phyloP scores from a whole-genome alignment of 1,139 yeast genomes.

The Lodderomyces elongisporus region DNA sequence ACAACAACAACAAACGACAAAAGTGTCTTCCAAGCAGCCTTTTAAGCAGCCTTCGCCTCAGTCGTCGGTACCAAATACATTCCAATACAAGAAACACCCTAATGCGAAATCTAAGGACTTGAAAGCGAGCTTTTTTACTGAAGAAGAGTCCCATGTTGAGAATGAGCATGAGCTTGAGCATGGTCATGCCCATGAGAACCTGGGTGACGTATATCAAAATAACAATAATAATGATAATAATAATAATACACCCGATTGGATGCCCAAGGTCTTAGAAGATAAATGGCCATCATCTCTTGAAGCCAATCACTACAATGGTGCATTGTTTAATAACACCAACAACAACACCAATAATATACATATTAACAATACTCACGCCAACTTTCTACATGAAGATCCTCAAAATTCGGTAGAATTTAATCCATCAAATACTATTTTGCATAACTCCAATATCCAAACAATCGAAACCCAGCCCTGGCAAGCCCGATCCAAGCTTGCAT shows the following conservation, averaged over 20 bases:
- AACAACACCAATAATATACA: too few species aligned
- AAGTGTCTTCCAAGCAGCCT: neutral
- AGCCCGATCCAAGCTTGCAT: slow-evolving; percentile 25
- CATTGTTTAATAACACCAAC: too few species aligned
- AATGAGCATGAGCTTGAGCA: slow-evolving; percentile 1
- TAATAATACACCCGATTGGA: slow-evolving; percentile 37
- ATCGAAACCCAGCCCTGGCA: slow-evolving; percentile 38
- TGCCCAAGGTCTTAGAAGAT: slow-evolving; percentile 38
- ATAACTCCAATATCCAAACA: slow-evolving; percentile 22
- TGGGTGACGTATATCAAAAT: neutral
- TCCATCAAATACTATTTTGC: slow-evolving; percentile 26
- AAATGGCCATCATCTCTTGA: slow-evolving; percentile 22
- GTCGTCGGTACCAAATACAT: slow-evolving; percentile 41
- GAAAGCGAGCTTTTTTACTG: slow-evolving; percentile 14
- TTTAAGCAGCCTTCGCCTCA: slow-evolving; percentile 17
- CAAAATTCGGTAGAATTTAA: slow-evolving; percentile 13
- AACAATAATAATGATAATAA: slow-evolving; percentile 2
- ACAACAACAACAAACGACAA: too few species aligned
- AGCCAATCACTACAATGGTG: too few species aligned
- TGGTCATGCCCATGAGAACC: slow-evolving; percentile 1
- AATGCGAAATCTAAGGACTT: slow-evolving; percentile 39
- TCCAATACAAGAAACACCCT: slow-evolving; percentile 43
- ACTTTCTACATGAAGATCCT: too few species aligned
- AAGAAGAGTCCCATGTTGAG: slow-evolving; percentile 4
- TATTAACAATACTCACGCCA: neutral